These are phyloP conservation scores for Camelina laxa DNA, from an alignment of 345 rosid genomes.

Conservation along the genomic window DNA sequence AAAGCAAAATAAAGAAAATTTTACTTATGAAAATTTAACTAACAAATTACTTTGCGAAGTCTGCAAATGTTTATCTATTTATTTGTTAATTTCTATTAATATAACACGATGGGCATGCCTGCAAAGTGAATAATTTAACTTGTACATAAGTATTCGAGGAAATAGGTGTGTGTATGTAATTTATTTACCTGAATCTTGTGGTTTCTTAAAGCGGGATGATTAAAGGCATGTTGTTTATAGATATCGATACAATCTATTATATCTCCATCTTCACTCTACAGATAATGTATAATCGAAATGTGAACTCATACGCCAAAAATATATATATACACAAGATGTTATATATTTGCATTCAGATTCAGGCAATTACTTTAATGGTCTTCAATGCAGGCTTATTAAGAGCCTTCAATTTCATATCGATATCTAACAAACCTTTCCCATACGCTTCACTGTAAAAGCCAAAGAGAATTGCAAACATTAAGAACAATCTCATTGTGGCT, in stretches of 20 bases:
- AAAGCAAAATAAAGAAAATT: too few relatives aligned
- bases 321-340: background rate
- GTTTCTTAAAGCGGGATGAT: conserved; percentile 52
- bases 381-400: conserved; percentile 59
- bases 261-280: conserved; percentile 64
- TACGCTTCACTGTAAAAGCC: conserved; percentile 14
- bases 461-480: conserved; percentile 9
- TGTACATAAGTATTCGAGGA: too few relatives aligned
- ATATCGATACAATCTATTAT: conserved; percentile 58
- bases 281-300: background rate
- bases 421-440: conserved; percentile 28
- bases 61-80: too few relatives aligned
- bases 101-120: too few relatives aligned
- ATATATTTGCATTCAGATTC: background rate
- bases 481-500: conserved; percentile 27
- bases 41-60: too few relatives aligned
- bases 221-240: conserved; percentile 60
- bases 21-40: too few relatives aligned
- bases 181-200: conserved; percentile 54
- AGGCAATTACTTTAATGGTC: conserved; percentile 44
- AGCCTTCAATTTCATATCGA: conserved; percentile 48
- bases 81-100: too few relatives aligned
- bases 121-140: too few relatives aligned
- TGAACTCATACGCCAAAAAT: background rate
- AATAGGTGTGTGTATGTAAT: too few relatives aligned